Percentiles rank a stretch among this genome's conserved stretches.
These are phyloP conservation scores for Bipolaris bicolor DNA, from an alignment of 2,329 filamentous ascomycete genomes.

Conservation along the genomic window DNA sequence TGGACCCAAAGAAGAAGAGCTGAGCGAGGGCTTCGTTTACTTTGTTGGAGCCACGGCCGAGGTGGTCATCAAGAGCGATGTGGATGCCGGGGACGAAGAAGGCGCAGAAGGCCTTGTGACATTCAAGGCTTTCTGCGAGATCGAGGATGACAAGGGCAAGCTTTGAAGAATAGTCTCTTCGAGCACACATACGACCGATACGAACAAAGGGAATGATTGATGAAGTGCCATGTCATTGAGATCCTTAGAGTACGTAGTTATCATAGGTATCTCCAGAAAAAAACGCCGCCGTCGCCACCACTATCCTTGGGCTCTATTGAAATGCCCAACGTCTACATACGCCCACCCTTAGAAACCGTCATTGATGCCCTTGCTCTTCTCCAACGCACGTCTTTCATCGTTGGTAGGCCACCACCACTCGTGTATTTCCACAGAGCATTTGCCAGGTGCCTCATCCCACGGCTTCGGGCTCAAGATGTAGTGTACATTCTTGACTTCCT, in stretches of 20 bases:
- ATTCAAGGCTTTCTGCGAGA: constrained; percentile 93
- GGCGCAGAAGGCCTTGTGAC: constrained; percentile 72
- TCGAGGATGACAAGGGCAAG: constrained; percentile 52
- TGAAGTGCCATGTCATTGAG: background rate
- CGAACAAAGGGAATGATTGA: background rate
- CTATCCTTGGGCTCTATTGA: background rate
- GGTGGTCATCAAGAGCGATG: constrained; percentile 72
- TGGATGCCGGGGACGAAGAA: constrained; percentile 49
- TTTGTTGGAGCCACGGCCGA: constrained; percentile 86
- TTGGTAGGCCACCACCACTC: constrained; percentile 65
- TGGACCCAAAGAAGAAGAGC: constrained; percentile 77
- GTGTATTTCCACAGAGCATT: constrained; percentile 57
- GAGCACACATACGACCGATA: background rate
- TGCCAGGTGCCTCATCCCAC: constrained; percentile 62
- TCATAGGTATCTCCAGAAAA: background rate
- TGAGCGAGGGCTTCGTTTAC: constrained; percentile 59
- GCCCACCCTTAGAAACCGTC: constrained; percentile 57
- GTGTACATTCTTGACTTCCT: constrained; percentile 67
- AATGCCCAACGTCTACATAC: background rate
- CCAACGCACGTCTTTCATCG: constrained; percentile 55
- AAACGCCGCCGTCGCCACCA: background rate
- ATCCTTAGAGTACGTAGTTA: background rate
- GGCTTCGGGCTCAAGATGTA: constrained; percentile 68
- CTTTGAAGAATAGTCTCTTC: constrained; percentile 19
- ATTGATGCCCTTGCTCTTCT: constrained; percentile 56